phyloP scores from a whole-genome alignment of 306 rosid species.

The Prunus fruticosa region DNA sequence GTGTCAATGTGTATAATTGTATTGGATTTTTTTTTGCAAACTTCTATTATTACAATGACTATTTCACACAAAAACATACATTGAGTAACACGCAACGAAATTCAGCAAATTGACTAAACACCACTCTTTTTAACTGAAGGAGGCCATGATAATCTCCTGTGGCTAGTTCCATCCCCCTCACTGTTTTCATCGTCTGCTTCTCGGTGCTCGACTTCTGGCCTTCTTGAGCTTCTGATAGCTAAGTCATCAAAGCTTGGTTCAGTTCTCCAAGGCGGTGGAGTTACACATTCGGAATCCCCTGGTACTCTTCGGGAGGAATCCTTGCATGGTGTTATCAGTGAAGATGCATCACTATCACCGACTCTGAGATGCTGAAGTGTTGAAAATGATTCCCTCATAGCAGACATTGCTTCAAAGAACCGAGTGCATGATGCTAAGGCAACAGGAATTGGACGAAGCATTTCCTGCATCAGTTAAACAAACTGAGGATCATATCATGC shows the following conservation, averaged over 20 bases:
- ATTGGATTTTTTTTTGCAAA: background rate
- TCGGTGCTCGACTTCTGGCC: slow-evolving; percentile 38
- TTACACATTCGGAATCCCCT: slow-evolving; percentile 51
- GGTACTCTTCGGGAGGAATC: slow-evolving; percentile 53
- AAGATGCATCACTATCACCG: slow-evolving; percentile 44
- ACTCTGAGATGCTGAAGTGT: slow-evolving; percentile 85
- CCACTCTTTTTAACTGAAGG: slow-evolving; percentile 49
- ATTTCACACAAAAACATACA: slow-evolving; percentile 21
- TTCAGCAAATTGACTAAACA: slow-evolving; percentile 19
- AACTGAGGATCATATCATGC: slow-evolving; percentile 1
- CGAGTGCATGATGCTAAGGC: slow-evolving; percentile 95
- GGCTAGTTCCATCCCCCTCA: slow-evolving; percentile 37
- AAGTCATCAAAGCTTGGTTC: slow-evolving; percentile 63
- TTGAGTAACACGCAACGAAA: background rate
- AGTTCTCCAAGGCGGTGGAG: slow-evolving; percentile 71
- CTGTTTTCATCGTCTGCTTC: slow-evolving; percentile 35
- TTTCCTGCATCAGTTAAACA: slow-evolving; percentile 51
- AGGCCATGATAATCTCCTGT: slow-evolving; percentile 53
- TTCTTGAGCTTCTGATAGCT: slow-evolving; percentile 46
- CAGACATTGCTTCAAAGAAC: slow-evolving; percentile 96
- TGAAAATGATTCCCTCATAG: slow-evolving; percentile 93
- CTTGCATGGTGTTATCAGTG: slow-evolving; percentile 52
- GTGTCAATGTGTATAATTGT: background rate
- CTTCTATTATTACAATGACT: background rate
- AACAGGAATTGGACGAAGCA: slow-evolving; percentile 96